Conservation (phyloP, 1,139 yeast species). For the Barnettozyma hawaiiensis region DNA sequence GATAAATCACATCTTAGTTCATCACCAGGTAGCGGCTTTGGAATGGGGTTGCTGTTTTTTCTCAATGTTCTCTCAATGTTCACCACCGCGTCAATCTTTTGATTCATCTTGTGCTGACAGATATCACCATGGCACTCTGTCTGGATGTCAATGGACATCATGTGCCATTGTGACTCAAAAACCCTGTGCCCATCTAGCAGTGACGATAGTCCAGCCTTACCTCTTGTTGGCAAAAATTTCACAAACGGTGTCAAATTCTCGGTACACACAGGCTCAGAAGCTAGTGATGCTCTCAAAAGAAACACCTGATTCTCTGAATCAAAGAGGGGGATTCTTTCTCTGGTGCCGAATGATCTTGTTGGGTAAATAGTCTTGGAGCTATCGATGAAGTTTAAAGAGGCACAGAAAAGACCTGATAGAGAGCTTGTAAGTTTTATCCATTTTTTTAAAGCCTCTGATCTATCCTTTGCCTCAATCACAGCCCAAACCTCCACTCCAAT, state of each 20-base stretch:
- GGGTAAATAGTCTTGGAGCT: conserved; percentile 76
- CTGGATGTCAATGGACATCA: conserved; percentile 81
- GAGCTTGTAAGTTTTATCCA: conserved; percentile 76
- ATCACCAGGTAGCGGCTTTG: conserved; percentile 68
- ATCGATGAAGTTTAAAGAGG: conserved; percentile 86
- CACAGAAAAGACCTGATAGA: conserved; percentile 90
- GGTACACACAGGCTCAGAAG: conserved; percentile 95
- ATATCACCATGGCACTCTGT: conserved; percentile 43
- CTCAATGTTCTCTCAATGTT: conserved; percentile 66
- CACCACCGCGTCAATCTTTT: conserved; percentile 67
- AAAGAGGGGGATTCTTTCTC: conserved; percentile 25
- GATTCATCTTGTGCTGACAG: conserved; percentile 57
- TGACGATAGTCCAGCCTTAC: conserved; percentile 83
- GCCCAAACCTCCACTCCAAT: conserved; percentile 97
- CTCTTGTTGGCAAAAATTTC: conserved; percentile 86
- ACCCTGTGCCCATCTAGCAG: conserved; percentile 90
- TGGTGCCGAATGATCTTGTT: conserved; percentile 38
- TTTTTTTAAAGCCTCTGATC: conserved; percentile 48
- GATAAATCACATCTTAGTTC: conserved; percentile 64
- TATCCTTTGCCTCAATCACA: conserved; percentile 57
- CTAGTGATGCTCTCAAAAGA: conserved; percentile 78
- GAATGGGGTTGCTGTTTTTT: conserved; percentile 64
- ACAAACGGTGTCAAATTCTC: conserved; percentile 94
- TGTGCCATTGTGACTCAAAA: conserved; percentile 94
- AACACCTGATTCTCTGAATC: conserved; percentile 36